A percentile compares a stretch with the other conserved stretches of the same genome.
phyloP scores from a whole-genome alignment of 2,329 filamentous ascomycete genomes.

The Colletotrichum graminicola region DNA sequence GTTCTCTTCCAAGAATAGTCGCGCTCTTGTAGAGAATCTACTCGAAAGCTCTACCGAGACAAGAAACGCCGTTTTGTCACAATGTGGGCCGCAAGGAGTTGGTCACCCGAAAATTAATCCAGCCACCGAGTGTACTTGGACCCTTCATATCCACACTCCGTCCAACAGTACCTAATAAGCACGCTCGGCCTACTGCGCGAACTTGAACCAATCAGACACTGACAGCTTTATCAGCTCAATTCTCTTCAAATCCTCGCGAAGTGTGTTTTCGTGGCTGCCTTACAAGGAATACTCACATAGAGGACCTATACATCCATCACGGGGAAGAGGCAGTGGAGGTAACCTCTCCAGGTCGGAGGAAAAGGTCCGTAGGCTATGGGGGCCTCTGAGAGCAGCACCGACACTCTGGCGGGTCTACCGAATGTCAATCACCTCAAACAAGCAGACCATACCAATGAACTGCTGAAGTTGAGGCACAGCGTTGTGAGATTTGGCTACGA shows the following conservation, averaged over 20 bases:
- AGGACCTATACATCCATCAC: not conserved
- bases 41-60: too few species aligned
- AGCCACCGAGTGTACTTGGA: not conserved
- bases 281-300: not conserved
- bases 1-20: not conserved
- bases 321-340: not conserved
- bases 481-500: not conserved
- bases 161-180: not conserved
- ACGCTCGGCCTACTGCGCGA: not conserved
- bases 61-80: not conserved
- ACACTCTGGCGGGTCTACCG: not conserved
- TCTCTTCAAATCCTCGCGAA: not conserved
- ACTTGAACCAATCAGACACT: not conserved
- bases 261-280: not conserved
- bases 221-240: not conserved
- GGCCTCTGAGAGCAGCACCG: not conserved
- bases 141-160: not conserved
- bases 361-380: not conserved
- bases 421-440: not conserved
- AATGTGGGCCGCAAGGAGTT: not conserved
- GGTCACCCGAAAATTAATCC: not conserved
- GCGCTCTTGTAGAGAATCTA: not conserved
- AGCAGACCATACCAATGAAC: not conserved
- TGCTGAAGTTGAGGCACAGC: not conserved
- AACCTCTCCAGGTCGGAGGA: not conserved